Percentiles rank a stretch among this genome's conserved stretches.
These are phyloP conservation scores for Mrakia gelida DNA, from an alignment of 768 basidiomycete species.

Conservation along the genomic window DNA sequence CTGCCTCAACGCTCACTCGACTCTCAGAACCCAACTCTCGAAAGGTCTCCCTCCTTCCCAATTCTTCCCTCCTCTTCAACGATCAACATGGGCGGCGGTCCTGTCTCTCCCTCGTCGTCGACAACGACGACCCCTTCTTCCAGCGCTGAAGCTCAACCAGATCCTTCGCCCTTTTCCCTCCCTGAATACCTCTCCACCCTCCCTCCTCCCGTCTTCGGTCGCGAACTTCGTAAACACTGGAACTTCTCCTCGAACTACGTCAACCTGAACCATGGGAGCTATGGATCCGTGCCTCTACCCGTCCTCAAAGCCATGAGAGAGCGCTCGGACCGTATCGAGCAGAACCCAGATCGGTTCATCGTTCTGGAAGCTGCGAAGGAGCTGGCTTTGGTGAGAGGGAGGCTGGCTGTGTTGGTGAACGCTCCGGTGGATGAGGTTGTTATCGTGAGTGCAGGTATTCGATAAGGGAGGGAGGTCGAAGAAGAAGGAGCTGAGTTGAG, in stretches of 20 bases:
- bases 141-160: neutral
- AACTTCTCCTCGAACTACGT: slow-evolving; percentile 34
- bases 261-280: slow-evolving; percentile 44
- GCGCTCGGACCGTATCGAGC: slow-evolving; percentile 44
- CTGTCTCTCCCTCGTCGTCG: neutral
- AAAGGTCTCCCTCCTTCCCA: neutral
- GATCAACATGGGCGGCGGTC: neutral
- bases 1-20: neutral
- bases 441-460: neutral
- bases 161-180: neutral
- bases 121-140: neutral
- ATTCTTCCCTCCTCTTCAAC: neutral
- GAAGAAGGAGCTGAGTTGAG: neutral
- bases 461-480: neutral
- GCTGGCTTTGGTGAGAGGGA: slow-evolving; percentile 37
- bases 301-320: slow-evolving; percentile 38
- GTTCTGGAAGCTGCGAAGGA: neutral
- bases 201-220: neutral
- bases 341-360: slow-evolving; percentile 38
- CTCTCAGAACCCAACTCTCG: too few relatives aligned
- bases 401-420: neutral
- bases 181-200: neutral
- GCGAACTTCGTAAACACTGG: neutral
- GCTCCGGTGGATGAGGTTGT: neutral
- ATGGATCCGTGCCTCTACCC: slow-evolving; percentile 4